A percentile compares a stretch with the other conserved stretches of the same genome.
These are phyloP conservation scores for Capsicum baccatum DNA, from an alignment of 257 asterid species.

Conservation along the genomic window DNA sequence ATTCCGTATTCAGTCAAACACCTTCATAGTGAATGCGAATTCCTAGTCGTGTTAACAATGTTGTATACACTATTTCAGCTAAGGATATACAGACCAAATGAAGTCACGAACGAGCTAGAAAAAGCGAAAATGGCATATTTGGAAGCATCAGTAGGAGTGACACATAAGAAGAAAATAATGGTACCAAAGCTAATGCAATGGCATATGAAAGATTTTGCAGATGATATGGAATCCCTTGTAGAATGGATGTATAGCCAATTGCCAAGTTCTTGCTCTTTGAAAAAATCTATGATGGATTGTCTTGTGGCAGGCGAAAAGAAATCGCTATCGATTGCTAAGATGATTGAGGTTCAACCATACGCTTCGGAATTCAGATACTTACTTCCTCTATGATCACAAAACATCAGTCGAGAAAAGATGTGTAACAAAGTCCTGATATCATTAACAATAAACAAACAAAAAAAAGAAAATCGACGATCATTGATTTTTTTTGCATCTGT, in stretches of 20 bases:
- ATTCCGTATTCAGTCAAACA: fast-evolving
- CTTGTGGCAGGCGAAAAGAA: conserved; percentile 56
- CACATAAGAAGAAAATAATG: conserved; percentile 71
- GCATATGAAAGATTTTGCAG: conserved; percentile 93
- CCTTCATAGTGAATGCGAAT: not conserved
- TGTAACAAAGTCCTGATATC: not conserved
- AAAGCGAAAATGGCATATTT: conserved; percentile 86
- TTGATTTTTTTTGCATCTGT: too few species aligned
- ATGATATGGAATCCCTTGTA: conserved; percentile 79
- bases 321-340: conserved; percentile 51
- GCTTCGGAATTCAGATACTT: conserved; percentile 79
- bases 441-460: too few species aligned
- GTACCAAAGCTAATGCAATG: conserved; percentile 82
- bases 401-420: not conserved
- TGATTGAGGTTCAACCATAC: conserved; percentile 73
- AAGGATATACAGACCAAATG: conserved; percentile 68
- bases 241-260: conserved; percentile 98
- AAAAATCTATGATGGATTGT: conserved; percentile 81
- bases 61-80: conserved; percentile 50
- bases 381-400: conserved; percentile 42
- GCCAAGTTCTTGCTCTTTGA: conserved; percentile 62
- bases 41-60: not conserved
- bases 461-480: too few species aligned
- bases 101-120: conserved; percentile 79
- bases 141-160: conserved; percentile 85